Base-by-base conservation (phyloP, 345 rosid species). In the Salix dunnii region DNA sequence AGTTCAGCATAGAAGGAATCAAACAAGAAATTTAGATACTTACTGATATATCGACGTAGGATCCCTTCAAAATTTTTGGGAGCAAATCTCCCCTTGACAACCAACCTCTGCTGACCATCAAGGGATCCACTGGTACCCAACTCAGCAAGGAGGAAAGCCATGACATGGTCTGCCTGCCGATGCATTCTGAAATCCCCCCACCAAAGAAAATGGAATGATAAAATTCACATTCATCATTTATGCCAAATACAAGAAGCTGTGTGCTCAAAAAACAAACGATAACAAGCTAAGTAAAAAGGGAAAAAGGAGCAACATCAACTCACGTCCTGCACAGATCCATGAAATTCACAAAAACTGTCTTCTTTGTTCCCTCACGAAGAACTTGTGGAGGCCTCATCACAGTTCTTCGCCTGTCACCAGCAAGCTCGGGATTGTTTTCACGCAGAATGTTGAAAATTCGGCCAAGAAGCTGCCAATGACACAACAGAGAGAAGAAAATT, bases 301-400 rank as follows among this genome's bases (percentile, higher is more conserved):
- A 25, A 70, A 71, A 40, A 31, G 46, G 16, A 51, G 43, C 23
- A 63, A 64, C 17, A 46, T 33, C 46, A 40, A 66, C 81, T 38
- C 86, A 96, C 97, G 93, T 90, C 81, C 86, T 94, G 91, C 99
- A 96, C 71, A 96, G 95, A 84, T 94, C 97, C 98, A 90, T 94
- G 58, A 92, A 94, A 84, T 96, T 94, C 80, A 92, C 98, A 80
- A 96, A 92, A 36, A 89, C 95, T 2, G 98, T 94, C 82, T 96
- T 96, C 97, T 92, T 96, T 77, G 99, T 96, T 31, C 99, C 99
- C 78, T 96, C 99, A 74, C 96, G 97, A 70, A 93, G 97, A 76
- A 96, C 98, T 81, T 96, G 97, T 11, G 97, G 99, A 61, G 97
- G 97, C 87, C 98, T 90, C 98, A 94, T 93, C 71, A 92, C 97